Base-by-base conservation (phyloP, 768 basidiomycete species). In the Mycena vitilis region DNA sequence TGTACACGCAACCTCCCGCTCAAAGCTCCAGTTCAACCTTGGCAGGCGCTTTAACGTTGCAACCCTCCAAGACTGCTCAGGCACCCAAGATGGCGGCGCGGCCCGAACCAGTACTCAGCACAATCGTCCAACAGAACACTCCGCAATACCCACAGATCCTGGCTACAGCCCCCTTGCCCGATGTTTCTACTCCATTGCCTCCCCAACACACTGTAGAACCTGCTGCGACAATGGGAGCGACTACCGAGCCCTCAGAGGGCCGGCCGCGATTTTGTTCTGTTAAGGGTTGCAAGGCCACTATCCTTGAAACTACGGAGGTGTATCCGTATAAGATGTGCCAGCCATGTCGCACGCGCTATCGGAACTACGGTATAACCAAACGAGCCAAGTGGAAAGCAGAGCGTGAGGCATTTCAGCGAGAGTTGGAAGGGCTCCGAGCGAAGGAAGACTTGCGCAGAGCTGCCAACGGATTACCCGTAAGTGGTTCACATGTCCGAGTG, bases 361-460 rank as follows among this genome's bases (percentile, higher is more conserved):
- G 85, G 56, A 78, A 73, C 40, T 88, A 89, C 63, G 87, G 87
- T 0, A 85, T 76, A 56, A 87, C 86, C 1, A 89, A 87, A 74
- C 84, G 87, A 20, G 80, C 81, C 3, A 89, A 87, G 70, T 85
- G 84, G 85, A 86, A 83, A 72, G 77, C 78, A 16, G 84, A 85
- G 68, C 81, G 86, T 38, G 79, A 79, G 63, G 78, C 79, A 16
- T 82, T 80, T 16, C 78, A 85, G n/a, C 74, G 76, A 0, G 84
- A 85, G 65, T 74, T 86, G 60, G 75, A 79, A 12, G 75, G 71
- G 11, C 71, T 82, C 18, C 73, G 82, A 5, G 75, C 58, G n/a
- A 76, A 76, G 63, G 84, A 86, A 71, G 82, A 85, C 62, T 71
- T 76, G 60, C 76, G 78, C 23, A 73, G 83, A 34, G 74, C 72